Percentiles rank a stretch among this genome's conserved stretches.
Conservation (phyloP, 352 stramenopile genomes). For the Phytopythium helicoides region DNA sequence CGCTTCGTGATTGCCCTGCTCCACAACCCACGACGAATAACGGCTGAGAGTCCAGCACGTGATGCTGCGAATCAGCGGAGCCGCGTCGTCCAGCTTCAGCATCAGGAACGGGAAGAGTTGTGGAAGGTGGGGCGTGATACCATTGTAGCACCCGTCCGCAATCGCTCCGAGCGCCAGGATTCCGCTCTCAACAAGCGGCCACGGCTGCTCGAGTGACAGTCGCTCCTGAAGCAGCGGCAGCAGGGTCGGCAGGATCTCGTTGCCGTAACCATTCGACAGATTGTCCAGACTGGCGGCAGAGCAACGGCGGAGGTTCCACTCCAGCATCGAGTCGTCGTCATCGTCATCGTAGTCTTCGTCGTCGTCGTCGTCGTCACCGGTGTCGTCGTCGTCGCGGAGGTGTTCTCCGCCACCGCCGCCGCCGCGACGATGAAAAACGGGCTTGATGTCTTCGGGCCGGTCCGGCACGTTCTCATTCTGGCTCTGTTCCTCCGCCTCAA, state of each 20-base stretch:
- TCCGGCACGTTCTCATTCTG: conserved; percentile 88
- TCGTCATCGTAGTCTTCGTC: conserved; percentile 89
- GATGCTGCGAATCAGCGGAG: conserved; percentile 92
- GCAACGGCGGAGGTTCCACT: conserved; percentile 96
- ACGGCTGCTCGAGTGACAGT: conserved; percentile 89
- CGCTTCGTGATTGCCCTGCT: conserved; percentile 85
- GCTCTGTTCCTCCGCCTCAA: conserved; percentile 89
- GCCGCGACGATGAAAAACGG: conserved; percentile 75
- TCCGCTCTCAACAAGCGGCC: conserved; percentile 93
- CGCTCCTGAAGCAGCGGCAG: conserved; percentile 91
- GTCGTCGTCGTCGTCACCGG: conserved; percentile 85
- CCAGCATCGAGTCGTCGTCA: conserved; percentile 91
- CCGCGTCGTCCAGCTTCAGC: conserved; percentile 86
- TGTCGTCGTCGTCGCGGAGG: conserved; percentile 12
- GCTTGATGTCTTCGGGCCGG: conserved; percentile 90
- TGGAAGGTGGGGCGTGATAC: conserved; percentile 90
- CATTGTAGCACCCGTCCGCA: conserved; percentile 92
- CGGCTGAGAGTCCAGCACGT: conserved; percentile 94
- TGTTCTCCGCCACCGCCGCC: conserved; percentile 34
- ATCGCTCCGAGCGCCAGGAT: conserved; percentile 96
- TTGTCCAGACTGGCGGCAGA: conserved; percentile 95
- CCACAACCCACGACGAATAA: conserved; percentile 92
- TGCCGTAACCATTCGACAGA: conserved; percentile 91
- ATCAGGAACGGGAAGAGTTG: conserved; percentile 95
- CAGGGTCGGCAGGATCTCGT: conserved; percentile 91